Evolutionary conservation across 2,329 filamentous ascomycete species (phyloP).

Genomic region (Cryphonectria japonica): DNA sequence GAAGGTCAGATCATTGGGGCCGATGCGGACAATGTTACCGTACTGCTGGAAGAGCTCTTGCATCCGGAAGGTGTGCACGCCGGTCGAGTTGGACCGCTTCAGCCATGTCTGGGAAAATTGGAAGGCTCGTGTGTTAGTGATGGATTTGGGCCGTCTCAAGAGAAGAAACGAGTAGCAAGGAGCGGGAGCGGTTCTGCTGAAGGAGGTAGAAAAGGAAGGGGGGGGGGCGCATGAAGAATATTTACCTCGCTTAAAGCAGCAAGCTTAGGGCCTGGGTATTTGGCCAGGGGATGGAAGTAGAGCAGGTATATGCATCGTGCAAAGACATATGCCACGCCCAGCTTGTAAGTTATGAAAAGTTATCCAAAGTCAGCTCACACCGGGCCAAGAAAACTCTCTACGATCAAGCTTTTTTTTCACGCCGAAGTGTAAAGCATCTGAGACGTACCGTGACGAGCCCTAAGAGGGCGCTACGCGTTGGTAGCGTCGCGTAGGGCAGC

Average conservation of each 20-base stretch:
- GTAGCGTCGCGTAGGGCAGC: neutral
- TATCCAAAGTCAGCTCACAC: neutral
- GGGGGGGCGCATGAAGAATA: neutral
- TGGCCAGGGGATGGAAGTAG: constrained; percentile 26
- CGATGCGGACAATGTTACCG: constrained; percentile 29
- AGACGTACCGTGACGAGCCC: neutral
- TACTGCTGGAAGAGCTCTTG: constrained; percentile 18
- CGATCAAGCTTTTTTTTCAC: too few species aligned
- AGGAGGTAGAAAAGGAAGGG: too few species aligned
- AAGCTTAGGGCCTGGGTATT: constrained; percentile 20
- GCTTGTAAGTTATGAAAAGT: neutral
- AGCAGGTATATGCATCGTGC: constrained; percentile 21
- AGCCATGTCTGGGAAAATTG: neutral
- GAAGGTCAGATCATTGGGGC: constrained; percentile 18
- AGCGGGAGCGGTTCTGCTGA: too few species aligned
- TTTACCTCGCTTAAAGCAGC: constrained; percentile 6
- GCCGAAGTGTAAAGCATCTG: neutral
- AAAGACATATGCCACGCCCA: neutral
- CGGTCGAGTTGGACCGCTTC: constrained; percentile 10
- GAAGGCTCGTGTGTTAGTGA: neutral
- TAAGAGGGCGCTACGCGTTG: neutral
- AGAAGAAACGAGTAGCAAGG: too few species aligned
- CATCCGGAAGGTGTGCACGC: constrained; percentile 16
- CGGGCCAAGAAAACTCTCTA: too few species aligned
- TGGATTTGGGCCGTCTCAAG: too few species aligned